These are phyloP conservation scores for Yamadazyma jaroonii DNA, from an alignment of 1,139 yeast genomes.

Conservation along the genomic window DNA sequence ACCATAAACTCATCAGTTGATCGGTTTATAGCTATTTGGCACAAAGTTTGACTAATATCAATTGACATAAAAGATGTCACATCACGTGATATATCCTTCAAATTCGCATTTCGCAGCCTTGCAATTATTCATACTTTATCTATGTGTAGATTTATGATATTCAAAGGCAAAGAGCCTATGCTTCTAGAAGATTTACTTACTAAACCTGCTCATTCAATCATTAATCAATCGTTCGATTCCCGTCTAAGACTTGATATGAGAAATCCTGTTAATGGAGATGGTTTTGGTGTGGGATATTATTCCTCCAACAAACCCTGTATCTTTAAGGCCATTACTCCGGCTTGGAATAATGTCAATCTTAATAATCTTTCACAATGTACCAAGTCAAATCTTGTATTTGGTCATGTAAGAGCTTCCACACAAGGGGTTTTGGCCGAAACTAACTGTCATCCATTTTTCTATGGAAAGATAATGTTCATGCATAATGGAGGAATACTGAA, in stretches of 20 bases:
- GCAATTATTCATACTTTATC: no score
- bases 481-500: constrained; percentile 91
- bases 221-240: constrained; percentile 92
- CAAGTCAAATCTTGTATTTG: constrained; percentile 79
- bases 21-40: no score
- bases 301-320: constrained; percentile 49
- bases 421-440: constrained; percentile 93
- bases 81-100: no score
- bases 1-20: no score
- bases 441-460: constrained; percentile 93
- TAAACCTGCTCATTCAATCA: constrained; percentile 94
- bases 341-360: constrained; percentile 93
- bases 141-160: constrained; percentile 52
- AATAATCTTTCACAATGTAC: constrained; percentile 87
- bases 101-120: no score
- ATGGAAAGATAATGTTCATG: constrained; percentile 89
- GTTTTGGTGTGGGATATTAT: constrained; percentile 96
- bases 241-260: constrained; percentile 81
- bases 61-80: no score
- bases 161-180: constrained; percentile 67
- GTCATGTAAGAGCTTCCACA: constrained; percentile 94
- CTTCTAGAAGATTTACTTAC: constrained; percentile 83
- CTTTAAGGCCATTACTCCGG: constrained; percentile 93
- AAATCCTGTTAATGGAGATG: constrained; percentile 96
- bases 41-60: no score